Conservation (phyloP, 2,329 filamentous ascomycete species). For the Piedraia hortae region DNA sequence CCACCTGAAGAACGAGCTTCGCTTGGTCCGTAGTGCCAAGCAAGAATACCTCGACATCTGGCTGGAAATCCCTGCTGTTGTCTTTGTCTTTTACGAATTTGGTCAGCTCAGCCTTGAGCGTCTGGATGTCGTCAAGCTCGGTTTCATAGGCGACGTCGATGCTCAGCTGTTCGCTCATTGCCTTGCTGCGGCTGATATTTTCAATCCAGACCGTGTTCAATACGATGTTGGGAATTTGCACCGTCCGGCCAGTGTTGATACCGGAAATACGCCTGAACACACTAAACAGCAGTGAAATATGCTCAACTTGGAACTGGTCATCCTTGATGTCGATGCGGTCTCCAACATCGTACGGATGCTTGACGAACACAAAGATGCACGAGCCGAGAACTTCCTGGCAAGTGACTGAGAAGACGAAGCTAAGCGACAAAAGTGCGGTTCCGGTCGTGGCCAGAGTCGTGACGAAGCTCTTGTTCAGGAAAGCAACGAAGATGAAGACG, state of each 20-base stretch:
- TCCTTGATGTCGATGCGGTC: slow-evolving; percentile 61
- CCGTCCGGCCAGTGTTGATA: slow-evolving; percentile 34
- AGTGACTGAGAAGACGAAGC: slow-evolving; percentile 81
- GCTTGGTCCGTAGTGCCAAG: slow-evolving; percentile 59
- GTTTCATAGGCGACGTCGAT: slow-evolving; percentile 69
- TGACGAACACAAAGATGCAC: slow-evolving; percentile 95
- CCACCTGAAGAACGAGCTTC: slow-evolving; percentile 58
- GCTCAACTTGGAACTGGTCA: slow-evolving; percentile 55
- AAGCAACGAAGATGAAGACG: slow-evolving; percentile 37
- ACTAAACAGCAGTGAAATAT: slow-evolving; percentile 80
- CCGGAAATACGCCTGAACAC: slow-evolving; percentile 66
- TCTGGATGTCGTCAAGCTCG: slow-evolving; percentile 64
- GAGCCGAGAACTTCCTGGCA: slow-evolving; percentile 90
- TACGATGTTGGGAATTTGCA: slow-evolving; percentile 68
- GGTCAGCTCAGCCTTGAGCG: slow-evolving; percentile 61
- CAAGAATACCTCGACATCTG: slow-evolving; percentile 54
- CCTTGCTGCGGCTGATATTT: slow-evolving; percentile 70
- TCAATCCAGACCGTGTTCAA: slow-evolving; percentile 88
- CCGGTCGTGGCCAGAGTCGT: slow-evolving; percentile 71
- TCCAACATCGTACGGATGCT: slow-evolving; percentile 89
- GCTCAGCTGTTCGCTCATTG: slow-evolving; percentile 66
- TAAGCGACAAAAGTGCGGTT: slow-evolving; percentile 78
- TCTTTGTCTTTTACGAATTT: slow-evolving; percentile 58
- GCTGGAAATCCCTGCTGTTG: slow-evolving; percentile 74
- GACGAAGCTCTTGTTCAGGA: slow-evolving; percentile 65